These are phyloP conservation scores for Zalaria sp. DNA, from an alignment of 2,329 filamentous ascomycete genomes.

Conservation along the genomic window DNA sequence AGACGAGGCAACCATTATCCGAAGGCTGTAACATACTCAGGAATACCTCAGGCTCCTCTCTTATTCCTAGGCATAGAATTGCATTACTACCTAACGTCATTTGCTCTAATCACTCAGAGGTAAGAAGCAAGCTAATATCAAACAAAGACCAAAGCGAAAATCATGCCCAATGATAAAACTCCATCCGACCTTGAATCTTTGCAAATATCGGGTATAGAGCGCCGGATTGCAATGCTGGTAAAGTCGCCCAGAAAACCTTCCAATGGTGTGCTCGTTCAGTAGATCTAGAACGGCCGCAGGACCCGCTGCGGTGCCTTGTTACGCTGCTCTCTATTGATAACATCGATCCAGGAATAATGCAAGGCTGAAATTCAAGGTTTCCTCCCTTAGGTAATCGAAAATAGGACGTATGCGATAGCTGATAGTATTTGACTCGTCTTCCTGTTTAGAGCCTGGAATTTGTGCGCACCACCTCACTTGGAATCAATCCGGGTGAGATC, in stretches of 20 bases:
- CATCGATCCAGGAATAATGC: neutral
- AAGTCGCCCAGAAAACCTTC: slow-evolving; percentile 2
- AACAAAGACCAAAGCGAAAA: no score
- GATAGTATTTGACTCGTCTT: neutral
- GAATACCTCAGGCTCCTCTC: no score
- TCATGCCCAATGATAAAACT: no score
- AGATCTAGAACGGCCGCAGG: neutral
- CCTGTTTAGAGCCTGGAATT: no score
- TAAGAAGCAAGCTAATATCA: no score
- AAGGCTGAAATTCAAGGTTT: neutral
- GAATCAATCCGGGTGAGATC: neutral
- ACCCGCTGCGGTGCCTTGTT: neutral
- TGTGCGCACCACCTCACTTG: no score
- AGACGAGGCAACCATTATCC: no score
- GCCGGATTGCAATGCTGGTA: slow-evolving; percentile 1
- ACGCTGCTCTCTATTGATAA: neutral
- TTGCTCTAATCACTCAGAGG: no score
- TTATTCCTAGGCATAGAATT: no score
- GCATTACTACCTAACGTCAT: no score
- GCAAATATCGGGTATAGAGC: slow-evolving; percentile 6
- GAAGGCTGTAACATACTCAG: no score
- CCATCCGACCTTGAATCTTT: no score
- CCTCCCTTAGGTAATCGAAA: neutral
- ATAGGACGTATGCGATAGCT: neutral
- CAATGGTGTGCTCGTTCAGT: neutral